These are phyloP conservation scores for Microdochium nivale DNA, from an alignment of 2,329 filamentous ascomycete genomes.

Conservation along the genomic window DNA sequence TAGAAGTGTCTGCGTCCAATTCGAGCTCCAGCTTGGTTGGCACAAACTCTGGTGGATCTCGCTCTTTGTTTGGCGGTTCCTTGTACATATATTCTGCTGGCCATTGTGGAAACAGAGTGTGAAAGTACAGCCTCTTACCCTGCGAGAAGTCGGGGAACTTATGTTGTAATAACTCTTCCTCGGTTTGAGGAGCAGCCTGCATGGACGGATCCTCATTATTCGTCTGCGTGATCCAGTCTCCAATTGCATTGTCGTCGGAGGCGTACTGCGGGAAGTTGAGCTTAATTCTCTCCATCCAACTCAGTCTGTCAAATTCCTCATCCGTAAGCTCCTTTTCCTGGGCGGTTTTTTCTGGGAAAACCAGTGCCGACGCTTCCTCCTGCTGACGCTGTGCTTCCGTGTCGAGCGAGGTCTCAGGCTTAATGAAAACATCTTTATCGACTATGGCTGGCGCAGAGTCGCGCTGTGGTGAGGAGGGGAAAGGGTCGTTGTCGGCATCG, in stretches of 20 bases:
- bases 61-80: constrained; percentile 65
- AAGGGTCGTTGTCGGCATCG: constrained; percentile 28
- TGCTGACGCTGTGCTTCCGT: not conserved
- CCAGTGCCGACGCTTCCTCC: not conserved
- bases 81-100: constrained; percentile 72
- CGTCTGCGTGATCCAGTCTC: constrained; percentile 23
- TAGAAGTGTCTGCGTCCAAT: constrained; percentile 77
- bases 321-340: constrained; percentile 21
- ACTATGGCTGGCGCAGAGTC: constrained; percentile 13
- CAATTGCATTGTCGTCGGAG: constrained; percentile 28
- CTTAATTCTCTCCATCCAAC: constrained; percentile 25
- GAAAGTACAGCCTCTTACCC: constrained; percentile 68
- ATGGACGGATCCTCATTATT: constrained; percentile 53
- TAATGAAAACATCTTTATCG: not conserved
- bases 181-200: constrained; percentile 62
- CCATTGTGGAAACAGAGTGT: constrained; percentile 74
- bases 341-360: constrained; percentile 3
- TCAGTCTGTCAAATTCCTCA: constrained; percentile 24
- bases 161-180: constrained; percentile 67
- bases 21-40: constrained; percentile 87
- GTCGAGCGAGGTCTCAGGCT: not conserved
- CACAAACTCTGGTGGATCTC: constrained; percentile 56
- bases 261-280: constrained; percentile 37
- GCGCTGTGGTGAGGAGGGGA: constrained; percentile 34
- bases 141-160: constrained; percentile 76